Evolutionary conservation across 2,329 filamentous ascomycete species (phyloP).

Genomic region (Neonectria faginata): DNA sequence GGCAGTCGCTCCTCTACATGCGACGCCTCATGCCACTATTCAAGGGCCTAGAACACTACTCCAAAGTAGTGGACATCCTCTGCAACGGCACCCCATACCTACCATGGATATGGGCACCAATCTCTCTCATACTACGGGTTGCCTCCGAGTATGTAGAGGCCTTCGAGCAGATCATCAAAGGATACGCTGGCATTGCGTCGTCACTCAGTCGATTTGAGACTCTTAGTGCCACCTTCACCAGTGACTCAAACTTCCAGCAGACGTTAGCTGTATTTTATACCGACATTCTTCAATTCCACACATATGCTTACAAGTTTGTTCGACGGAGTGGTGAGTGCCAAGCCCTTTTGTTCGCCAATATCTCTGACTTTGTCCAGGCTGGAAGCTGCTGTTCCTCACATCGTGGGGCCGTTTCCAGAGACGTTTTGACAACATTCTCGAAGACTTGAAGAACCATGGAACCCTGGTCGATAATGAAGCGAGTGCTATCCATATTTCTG

Average conservation of each 20-base stretch:
- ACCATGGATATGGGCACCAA: conserved; percentile 60
- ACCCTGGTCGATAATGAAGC: conserved; percentile 49
- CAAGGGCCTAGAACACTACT: conserved; percentile 55
- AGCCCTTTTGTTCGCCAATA: not conserved
- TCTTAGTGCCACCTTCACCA: conserved; percentile 47
- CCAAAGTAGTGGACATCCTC: conserved; percentile 54
- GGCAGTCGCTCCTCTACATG: conserved; percentile 57
- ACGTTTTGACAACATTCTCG: conserved; percentile 50
- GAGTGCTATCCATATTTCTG: conserved; percentile 46
- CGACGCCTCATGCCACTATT: conserved; percentile 57
- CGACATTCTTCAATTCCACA: conserved; percentile 63
- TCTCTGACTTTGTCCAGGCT: conserved; percentile 45
- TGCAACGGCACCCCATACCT: conserved; percentile 61
- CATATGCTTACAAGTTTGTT: conserved; percentile 59
- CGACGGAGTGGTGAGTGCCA: conserved; percentile 45
- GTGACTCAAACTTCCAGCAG: conserved; percentile 52
- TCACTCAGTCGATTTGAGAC: conserved; percentile 54
- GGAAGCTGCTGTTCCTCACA: conserved; percentile 51
- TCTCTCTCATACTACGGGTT: conserved; percentile 51
- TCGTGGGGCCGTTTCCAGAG: conserved; percentile 55
- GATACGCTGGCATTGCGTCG: conserved; percentile 54
- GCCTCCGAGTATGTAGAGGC: conserved; percentile 52
- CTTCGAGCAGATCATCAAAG: conserved; percentile 56
- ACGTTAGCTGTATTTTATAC: conserved; percentile 57
- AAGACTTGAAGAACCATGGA: conserved; percentile 48